Evolutionary conservation across 75 land plant species (phyloP).

Genomic region (Larix kaempferi): DNA sequence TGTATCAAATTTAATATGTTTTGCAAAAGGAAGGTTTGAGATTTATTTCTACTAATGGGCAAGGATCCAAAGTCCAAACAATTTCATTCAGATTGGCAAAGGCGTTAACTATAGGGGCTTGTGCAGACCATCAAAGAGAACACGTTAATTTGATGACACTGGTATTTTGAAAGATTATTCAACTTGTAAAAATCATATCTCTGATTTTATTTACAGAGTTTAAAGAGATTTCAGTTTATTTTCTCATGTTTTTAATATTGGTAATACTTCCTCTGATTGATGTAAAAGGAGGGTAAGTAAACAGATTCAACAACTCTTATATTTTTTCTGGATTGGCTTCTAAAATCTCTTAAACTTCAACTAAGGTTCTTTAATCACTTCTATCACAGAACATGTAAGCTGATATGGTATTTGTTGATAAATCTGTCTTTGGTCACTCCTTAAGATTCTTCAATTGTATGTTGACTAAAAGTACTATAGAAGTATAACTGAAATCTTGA

Average conservation of each 20-base stretch:
- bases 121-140: not conserved
- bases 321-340: not conserved
- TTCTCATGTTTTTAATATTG: not conserved
- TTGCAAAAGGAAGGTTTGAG: not conserved
- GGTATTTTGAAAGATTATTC: not conserved
- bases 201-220: not conserved
- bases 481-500: not conserved
- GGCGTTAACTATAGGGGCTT: not conserved
- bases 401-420: too few relatives aligned
- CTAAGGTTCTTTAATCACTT: not conserved
- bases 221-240: not conserved
- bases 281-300: too few relatives aligned
- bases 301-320: too few relatives aligned
- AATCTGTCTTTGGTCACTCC: not conserved
- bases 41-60: not conserved
- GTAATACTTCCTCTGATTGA: too few relatives aligned
- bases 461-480: too few relatives aligned
- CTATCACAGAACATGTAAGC: not conserved
- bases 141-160: not conserved
- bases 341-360: not conserved
- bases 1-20: not conserved
- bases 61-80: not conserved
- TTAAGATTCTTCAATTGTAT: too few relatives aligned
- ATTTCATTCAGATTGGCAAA: not conserved
- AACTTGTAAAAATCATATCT: not conserved